Base-by-base conservation (phyloP, 768 basidiomycete genomes). In the Phaeolepiota aurea region DNA sequence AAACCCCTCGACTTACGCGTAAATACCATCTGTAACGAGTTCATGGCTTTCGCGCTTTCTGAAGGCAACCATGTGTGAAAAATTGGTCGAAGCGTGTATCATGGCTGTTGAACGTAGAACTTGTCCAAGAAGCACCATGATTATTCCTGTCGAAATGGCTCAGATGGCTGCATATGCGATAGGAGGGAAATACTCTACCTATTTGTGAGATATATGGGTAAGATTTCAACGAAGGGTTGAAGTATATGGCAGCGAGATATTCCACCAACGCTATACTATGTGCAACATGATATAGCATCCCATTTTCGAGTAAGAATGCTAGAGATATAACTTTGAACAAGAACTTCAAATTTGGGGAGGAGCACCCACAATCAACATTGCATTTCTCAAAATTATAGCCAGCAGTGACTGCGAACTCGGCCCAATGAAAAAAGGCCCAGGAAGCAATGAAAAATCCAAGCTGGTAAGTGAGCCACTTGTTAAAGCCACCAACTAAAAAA, bases 221-320 rank as follows among this genome's bases (percentile, higher is more conserved):
- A 12, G 66, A 50, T 59, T 90, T 93, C 44, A 65, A 68, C 1
- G 64, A 64, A 0, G 91, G 87, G 44, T 68, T 64, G 50, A 85
- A 74, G 57, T 81, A 84, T 7, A 78, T 62, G 0, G 74, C 78
- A 28, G 86, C 41, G 38, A 94, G 56, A 60, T 90, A 92, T 67
- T 99, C 96, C 7, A 69, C 14, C 2, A 98, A 43, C 0, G 91
- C 96, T 34, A 74, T 62, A 15, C 72, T 63, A 57, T 98, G 86
- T 3, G 93, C 92, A 35, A 84, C 53, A 52, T 91, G 89, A 59
- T 99, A 99, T 58, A 74, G 68, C 2, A 64, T 54, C 1, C 91
- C 90, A 57, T 98, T 98, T 49, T 97, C 87, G 20, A 99, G 71
- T 3, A 99, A 72, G 61, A 89, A 99, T 0, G 96, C 96, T 99